Percentiles rank a stretch among this genome's conserved stretches.
Conservation (phyloP, 441 rosid species). For the Isatis lusitanica region DNA sequence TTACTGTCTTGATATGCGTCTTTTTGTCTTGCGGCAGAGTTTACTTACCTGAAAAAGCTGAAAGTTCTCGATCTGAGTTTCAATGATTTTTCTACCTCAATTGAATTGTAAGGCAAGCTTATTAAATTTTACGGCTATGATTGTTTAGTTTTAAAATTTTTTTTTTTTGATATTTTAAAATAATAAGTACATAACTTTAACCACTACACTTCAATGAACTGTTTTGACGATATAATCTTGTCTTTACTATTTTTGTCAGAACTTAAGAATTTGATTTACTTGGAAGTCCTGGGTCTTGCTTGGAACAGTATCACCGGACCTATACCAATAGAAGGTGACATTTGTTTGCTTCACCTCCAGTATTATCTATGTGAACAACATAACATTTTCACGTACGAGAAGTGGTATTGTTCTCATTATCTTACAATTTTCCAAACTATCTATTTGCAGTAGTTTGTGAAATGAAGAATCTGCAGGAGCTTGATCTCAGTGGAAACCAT, state of each 20-base stretch:
- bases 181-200: too few relatives aligned
- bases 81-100: not conserved
- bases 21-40: not conserved
- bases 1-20: not conserved
- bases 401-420: not conserved
- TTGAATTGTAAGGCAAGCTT: not conserved
- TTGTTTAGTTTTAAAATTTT: not conserved
- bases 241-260: too few relatives aligned
- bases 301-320: too few relatives aligned
- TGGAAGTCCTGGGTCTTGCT: too few relatives aligned
- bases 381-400: too few relatives aligned
- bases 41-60: not conserved
- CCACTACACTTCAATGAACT: too few relatives aligned
- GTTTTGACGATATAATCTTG: too few relatives aligned
- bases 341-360: too few relatives aligned
- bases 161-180: too few relatives aligned
- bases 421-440: not conserved
- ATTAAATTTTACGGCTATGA: not conserved
- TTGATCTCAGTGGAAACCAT: not conserved
- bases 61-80: not conserved
- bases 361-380: too few relatives aligned
- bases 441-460: conserved; percentile 21
- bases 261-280: too few relatives aligned
- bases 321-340: too few relatives aligned
- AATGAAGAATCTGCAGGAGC: conserved; percentile 24